Conservation (phyloP, 257 asterid species). For the Lycium barbarum region DNA sequence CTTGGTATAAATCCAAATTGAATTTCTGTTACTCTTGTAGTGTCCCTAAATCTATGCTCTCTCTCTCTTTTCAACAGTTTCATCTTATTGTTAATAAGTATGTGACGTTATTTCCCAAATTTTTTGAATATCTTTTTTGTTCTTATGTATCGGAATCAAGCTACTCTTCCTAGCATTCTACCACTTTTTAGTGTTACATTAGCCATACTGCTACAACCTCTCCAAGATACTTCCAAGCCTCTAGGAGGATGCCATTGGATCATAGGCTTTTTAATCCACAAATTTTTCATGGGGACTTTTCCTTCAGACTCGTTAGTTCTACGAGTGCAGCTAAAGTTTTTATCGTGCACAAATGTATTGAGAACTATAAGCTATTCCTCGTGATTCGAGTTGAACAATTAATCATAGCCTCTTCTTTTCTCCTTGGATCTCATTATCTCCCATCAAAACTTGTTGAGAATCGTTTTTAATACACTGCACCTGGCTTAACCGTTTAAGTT, state of each 20-base stretch:
- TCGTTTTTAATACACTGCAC: not conserved
- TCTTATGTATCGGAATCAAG: not conserved
- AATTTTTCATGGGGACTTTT: not conserved
- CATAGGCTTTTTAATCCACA: not conserved
- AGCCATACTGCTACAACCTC: not conserved
- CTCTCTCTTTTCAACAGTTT: not conserved
- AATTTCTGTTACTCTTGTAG: not conserved
- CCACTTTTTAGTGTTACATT: not conserved
- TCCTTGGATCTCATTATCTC: not conserved
- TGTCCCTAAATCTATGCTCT: not conserved
- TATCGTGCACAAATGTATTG: not conserved
- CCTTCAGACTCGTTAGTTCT: not conserved
- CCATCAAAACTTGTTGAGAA: constrained; percentile 4
- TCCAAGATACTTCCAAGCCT: not conserved
- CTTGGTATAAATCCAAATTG: not conserved
- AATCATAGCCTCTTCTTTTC: not conserved
- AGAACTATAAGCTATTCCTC: not conserved
- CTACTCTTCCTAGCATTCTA: not conserved
- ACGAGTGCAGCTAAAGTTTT: not conserved
- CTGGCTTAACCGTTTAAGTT: not conserved
- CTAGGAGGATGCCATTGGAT: not conserved
- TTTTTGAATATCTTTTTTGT: not conserved
- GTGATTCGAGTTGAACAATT: constrained; percentile 6
- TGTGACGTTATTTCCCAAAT: not conserved
- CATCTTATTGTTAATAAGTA: not conserved